Base-by-base conservation (phyloP, 1,284 basidiomycete genomes). In the Rugosomyces carneus region DNA sequence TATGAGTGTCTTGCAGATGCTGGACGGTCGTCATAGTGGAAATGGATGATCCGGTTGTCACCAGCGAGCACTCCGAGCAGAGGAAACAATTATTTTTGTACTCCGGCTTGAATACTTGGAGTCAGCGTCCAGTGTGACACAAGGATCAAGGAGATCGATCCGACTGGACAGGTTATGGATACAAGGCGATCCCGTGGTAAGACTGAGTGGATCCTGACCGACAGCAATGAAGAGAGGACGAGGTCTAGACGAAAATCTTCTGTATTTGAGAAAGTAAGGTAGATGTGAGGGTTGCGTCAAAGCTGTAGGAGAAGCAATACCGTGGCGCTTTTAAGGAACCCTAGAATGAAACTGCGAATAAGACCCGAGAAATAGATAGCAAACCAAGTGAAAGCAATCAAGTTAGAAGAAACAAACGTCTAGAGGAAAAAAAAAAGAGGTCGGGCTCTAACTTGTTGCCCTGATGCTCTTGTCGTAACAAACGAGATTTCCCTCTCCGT, bases 1-100 rank as follows among this genome's bases (percentile, higher is more conserved):
- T 51, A 47, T 61, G 61, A 41, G 60, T 47, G 48, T 62, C 62
- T 59, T 60, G 62, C 52, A 62, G 65, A 56, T 61, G 66, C 42
- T 57, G 59, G 20, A 46, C 42, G 6, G 48, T 37, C 23, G 44
- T 54, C 57, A 61, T 56, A 45, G 44, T 46, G 43, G 24, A 36
- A 32, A 32, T 38, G 15, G 32, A 43, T 19, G 37, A 42, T 51
- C 35, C 29, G 45, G 47, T 45, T 37, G 45, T 29, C 27, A 16
- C 40, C 39, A 27, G 34, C 24, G 16, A 40, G 34, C 23, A 36
- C 19, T 31, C 39, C 26, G 38, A 39, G 41, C 21, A 31, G 27
- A 43, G 40, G 31, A 42, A 31, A 45, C 40, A 23, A 9, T 10
- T 29, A 29, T 2, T 31, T 43, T 40, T 45, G 44, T 50, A 47